These are phyloP conservation scores for Blastocystis sp. DNA, from an alignment of 352 stramenopile genomes.

Conservation along the genomic window DNA sequence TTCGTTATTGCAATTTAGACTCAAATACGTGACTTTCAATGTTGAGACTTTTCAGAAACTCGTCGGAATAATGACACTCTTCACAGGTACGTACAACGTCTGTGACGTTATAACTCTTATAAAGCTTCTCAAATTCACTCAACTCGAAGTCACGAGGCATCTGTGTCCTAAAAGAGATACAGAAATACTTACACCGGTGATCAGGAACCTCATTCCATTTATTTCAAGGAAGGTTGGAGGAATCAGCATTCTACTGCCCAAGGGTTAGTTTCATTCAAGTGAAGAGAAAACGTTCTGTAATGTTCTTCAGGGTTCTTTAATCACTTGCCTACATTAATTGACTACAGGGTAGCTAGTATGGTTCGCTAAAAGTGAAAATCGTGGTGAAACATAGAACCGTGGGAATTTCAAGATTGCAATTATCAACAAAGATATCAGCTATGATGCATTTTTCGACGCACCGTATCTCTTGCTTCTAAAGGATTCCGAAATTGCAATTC, in stretches of 20 bases:
- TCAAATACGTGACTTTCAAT: slow-evolving; percentile 61
- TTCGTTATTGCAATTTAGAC: not conserved
- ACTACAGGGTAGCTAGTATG: no score
- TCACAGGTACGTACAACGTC: slow-evolving; percentile 66
- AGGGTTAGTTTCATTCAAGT: not conserved
- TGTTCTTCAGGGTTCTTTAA: no score
- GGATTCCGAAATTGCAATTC: slow-evolving; percentile 59
- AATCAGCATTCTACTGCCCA: slow-evolving; percentile 50
- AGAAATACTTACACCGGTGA: slow-evolving; percentile 41
- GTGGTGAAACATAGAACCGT: no score
- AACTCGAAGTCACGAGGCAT: slow-evolving; percentile 68
- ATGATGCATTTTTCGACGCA: not conserved
- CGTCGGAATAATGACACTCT: slow-evolving; percentile 64
- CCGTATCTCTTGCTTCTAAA: slow-evolving; percentile 15
- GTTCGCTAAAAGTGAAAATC: no score
- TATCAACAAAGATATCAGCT: no score
- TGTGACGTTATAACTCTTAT: slow-evolving; percentile 63
- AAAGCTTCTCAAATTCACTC: slow-evolving; percentile 52
- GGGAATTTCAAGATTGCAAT: no score
- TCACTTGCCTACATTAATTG: no score
- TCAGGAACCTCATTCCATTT: slow-evolving; percentile 66
- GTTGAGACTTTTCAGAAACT: slow-evolving; percentile 43
- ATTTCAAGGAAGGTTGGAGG: slow-evolving; percentile 63
- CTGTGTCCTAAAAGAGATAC: not conserved
- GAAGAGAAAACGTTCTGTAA: no score